Evolutionary conservation across 495 filamentous ascomycete genomes (phyloP), one percentile per base, ranked within the genome.

Genomic region (Elaphomyces granulatus): DNA sequence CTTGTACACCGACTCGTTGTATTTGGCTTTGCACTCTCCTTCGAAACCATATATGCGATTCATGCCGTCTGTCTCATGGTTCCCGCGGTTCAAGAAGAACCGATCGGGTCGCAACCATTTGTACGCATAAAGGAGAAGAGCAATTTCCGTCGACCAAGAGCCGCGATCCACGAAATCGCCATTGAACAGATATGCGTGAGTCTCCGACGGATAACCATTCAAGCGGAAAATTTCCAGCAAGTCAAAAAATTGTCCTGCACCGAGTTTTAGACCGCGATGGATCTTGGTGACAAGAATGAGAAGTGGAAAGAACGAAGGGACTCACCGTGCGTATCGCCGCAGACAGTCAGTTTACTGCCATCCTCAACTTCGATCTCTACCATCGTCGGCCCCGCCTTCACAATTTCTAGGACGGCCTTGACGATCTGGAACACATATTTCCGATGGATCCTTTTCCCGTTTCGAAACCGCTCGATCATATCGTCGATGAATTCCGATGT

Each of bases 21-120:
- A 99, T 63, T 99, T 99, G 43, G 84, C 84, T 55, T 84, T 86
- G 63, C 92, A 96, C 54, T 99, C 90, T 52, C 92, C 90, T 55
- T 96, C 90, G 52, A 99, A 99, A 36, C 90, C 90, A 53, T 99
- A 96, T 18, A 90, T 87, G 55, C 83, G 77, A 67, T 99, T 99
- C 90, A 99, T 99, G 58, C 96, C 90, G 56, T 99, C 90, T 43
- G 90, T 96, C 63, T 99, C 90, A 66, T 99, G 90, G 61, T 99
- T 99, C 45, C 90, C 90, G 37, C 90, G 79, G 70, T 99, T 99
- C 43, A 99, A 67, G 77, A 93, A 99, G 63, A 99, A 83, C 30
- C 67, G 72, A 28, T 77, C 71, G 0, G 92, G 90, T 38, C 78
- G 78, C 47, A 99, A 60, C 87, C 84, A 93, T 64, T 99, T 99